These are phyloP conservation scores for Alternaria conjuncta DNA, from an alignment of 2,329 filamentous ascomycete species.

Conservation along the genomic window DNA sequence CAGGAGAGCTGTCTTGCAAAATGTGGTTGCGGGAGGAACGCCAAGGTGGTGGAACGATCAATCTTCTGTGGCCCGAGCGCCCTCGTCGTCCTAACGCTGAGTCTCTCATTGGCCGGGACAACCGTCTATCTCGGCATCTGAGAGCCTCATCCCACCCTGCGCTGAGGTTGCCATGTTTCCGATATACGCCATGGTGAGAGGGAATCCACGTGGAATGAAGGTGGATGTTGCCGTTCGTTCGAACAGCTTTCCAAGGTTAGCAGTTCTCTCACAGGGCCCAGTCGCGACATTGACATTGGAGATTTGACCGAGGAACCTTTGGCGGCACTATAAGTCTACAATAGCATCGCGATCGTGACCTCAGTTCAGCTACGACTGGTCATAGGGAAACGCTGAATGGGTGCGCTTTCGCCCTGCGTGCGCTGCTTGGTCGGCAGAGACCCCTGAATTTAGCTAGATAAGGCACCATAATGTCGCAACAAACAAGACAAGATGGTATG, in stretches of 20 bases:
- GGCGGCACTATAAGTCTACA: background rate
- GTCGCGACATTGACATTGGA: background rate
- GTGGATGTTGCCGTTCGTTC: background rate
- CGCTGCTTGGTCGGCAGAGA: background rate
- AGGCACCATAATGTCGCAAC: background rate
- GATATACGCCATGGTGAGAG: background rate
- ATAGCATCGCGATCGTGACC: background rate
- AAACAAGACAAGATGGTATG: background rate
- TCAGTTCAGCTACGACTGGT: background rate
- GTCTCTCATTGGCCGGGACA: background rate
- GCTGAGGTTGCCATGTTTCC: background rate
- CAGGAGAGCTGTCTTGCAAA: conserved; percentile 29
- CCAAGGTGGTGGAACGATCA: conserved; percentile 21
- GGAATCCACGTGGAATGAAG: background rate
- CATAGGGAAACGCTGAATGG: background rate
- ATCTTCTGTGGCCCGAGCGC: conserved; percentile 8
- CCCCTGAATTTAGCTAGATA: no score
- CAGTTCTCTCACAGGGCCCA: background rate
- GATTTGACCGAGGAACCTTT: background rate
- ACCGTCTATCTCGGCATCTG: background rate
- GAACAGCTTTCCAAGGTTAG: background rate
- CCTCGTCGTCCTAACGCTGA: background rate
- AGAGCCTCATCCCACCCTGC: background rate
- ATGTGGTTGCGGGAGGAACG: conserved; percentile 21
- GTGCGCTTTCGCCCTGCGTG: background rate